Conservation (phyloP, 345 rosid genomes). For the Lepidium sativum region DNA sequence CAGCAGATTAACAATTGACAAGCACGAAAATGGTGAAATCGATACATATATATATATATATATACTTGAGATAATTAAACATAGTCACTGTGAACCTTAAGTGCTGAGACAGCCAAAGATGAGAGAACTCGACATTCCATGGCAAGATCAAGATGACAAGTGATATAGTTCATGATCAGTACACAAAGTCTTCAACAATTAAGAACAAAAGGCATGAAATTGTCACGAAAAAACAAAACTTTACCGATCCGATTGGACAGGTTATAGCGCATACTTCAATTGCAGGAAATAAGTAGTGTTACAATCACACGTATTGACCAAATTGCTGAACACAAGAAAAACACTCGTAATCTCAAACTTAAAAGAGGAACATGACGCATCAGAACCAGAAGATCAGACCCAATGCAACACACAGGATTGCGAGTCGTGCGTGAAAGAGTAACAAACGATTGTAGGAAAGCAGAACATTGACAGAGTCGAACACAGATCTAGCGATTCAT, state of each 20-base stretch:
- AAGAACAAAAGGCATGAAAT: background rate
- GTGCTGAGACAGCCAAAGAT: background rate
- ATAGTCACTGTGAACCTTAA: background rate
- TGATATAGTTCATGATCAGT: background rate
- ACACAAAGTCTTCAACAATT: background rate
- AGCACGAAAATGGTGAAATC: conserved; percentile 2
- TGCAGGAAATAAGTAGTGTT: background rate
- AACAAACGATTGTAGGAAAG: background rate
- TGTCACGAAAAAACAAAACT: background rate
- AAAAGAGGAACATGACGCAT: background rate
- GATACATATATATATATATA: background rate
- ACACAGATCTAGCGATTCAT: conserved; percentile 22
- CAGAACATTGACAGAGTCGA: background rate
- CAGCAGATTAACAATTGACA: background rate
- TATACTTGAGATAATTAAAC: background rate
- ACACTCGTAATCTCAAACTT: background rate
- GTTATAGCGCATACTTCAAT: background rate
- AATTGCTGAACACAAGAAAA: background rate
- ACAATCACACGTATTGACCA: background rate
- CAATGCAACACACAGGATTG: background rate
- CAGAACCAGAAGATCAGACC: background rate
- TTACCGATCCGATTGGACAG: background rate
- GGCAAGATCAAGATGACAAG: background rate
- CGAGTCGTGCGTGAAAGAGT: background rate
- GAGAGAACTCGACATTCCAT: background rate